phyloP scores from a whole-genome alignment of 2,329 filamentous ascomycete species.

The Grosmannia clavigera region DNA sequence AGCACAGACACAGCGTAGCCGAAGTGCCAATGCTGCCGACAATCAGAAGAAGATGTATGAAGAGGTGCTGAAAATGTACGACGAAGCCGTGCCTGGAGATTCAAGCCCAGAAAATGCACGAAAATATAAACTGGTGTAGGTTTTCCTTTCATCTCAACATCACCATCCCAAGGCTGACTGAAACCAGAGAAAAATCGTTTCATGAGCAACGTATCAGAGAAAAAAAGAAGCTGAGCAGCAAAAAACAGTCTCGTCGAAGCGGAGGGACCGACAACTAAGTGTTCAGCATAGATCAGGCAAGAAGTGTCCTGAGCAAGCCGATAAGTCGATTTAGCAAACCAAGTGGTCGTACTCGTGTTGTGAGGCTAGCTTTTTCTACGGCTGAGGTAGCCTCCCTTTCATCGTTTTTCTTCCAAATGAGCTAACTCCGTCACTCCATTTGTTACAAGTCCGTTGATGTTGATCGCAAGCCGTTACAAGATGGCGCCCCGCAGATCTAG shows the following conservation, averaged over 20 bases:
- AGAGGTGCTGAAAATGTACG: conserved; percentile 36
- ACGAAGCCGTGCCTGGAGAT: conserved; percentile 31
- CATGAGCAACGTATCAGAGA: conserved; percentile 30
- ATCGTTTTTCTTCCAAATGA: too few species aligned
- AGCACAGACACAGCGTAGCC: conserved; percentile 40
- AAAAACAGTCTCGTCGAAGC: conserved; percentile 35
- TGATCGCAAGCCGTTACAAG: neutral
- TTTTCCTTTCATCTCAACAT: neutral
- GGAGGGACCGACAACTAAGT: neutral
- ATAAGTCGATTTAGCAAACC: too few species aligned
- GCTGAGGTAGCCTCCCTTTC: too few species aligned
- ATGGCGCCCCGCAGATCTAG: neutral
- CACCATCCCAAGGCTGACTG: neutral
- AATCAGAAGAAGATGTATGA: conserved; percentile 35
- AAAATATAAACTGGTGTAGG: conserved; percentile 37
- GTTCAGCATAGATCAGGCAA: neutral
- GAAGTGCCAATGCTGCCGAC: conserved; percentile 38
- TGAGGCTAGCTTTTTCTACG: too few species aligned
- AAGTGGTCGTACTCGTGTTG: too few species aligned
- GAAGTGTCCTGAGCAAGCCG: neutral
- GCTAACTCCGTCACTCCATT: too few species aligned
- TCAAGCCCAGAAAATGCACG: conserved; percentile 32
- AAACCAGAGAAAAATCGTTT: conserved; percentile 31
- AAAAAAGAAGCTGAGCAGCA: conserved; percentile 37
- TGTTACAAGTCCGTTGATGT: too few species aligned